Base-by-base conservation (phyloP, 2,329 filamentous ascomycete species). In the Bipolaris zeicola region DNA sequence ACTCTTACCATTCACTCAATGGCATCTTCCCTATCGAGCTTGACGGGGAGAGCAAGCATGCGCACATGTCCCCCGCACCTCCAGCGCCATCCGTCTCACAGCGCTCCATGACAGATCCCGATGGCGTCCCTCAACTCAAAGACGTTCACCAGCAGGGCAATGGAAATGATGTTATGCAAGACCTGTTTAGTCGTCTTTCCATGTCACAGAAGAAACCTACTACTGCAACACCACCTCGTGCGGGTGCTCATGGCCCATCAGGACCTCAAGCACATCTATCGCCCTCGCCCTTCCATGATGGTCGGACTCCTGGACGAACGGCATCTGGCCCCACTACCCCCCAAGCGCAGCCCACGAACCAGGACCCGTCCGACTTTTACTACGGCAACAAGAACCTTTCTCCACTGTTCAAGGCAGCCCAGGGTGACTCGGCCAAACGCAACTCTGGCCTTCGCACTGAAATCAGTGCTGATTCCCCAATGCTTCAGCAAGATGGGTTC, bases 21-120 rank as follows among this genome's bases (percentile, higher is more conserved):
- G 83, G 83, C 22, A 83, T 90, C 28, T 90, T 92, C 57, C 75
- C 86, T 6, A 82, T 87, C 60, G 91, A 96, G 69, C 79, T 92
- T 43, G 87, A 80, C n/a, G 76, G 75, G 38, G 64, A 66, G 26
- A 62, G 47, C 53, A 65, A 58, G 44, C 53, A 52, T 33, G 45
- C 60, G 6, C 65, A 62, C 28, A 56, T 60, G 46, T 69, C 69
- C 26, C 64, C 67, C 13, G 28, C 26, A 28, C 26, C 26, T 28
- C 26, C 8, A 10, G 26, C 28, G 3, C 68, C 71, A 20, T 59
- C 68, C 3, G 58, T 50, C 33, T 55, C 60, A 46, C 55, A 70
- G 46, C 65, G 74, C 60, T 67, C 73, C 55, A 55, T 66, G 50
- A 70, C 73, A 57, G 66, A 71, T 14, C 75, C 75, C 28, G 68